These are phyloP conservation scores for Umbelopsis sp. DNA, from an alignment of 192 early-diverging fungal genomes.

Conservation along the genomic window DNA sequence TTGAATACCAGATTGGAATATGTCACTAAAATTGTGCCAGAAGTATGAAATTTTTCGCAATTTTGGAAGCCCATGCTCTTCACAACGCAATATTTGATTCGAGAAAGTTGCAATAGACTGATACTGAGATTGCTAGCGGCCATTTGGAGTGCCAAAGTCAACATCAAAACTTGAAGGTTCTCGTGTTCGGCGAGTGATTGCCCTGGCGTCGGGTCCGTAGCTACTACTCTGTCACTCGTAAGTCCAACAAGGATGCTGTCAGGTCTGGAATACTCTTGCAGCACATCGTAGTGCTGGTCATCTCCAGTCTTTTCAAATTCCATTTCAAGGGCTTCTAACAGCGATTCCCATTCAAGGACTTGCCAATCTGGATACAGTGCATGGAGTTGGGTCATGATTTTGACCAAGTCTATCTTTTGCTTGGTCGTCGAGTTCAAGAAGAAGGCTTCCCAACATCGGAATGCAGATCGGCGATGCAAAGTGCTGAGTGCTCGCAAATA, in stretches of 20 bases:
- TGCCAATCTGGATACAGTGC: constrained; percentile 57
- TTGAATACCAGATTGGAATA: constrained; percentile 45
- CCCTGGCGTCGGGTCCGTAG: background rate
- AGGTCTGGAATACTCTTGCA: constrained; percentile 33
- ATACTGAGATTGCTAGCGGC: constrained; percentile 51
- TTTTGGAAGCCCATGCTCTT: constrained; percentile 52
- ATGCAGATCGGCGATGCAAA: constrained; percentile 46
- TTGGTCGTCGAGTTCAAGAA: constrained; percentile 43
- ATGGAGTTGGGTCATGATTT: constrained; percentile 57
- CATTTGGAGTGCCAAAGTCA: constrained; percentile 59
- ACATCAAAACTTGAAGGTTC: constrained; percentile 43
- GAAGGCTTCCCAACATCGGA: constrained; percentile 61
- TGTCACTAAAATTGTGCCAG: constrained; percentile 28
- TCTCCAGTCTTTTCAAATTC: background rate
- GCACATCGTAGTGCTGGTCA: constrained; percentile 11
- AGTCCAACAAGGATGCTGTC: background rate
- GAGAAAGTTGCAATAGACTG: constrained; percentile 43
- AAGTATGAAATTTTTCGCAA: constrained; percentile 38
- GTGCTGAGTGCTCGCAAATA: constrained; percentile 50
- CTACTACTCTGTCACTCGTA: background rate
- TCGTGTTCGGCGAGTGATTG: constrained; percentile 35
- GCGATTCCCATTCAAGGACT: constrained; percentile 43
- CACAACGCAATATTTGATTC: constrained; percentile 51
- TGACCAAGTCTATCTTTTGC: constrained; percentile 40
- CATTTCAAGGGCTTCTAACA: constrained; percentile 31